A percentile compares a stretch with the other conserved stretches of the same genome.
These are phyloP conservation scores for Cryptococcus sp. DNA, from an alignment of 1,284 basidiomycete genomes.

Conservation along the genomic window DNA sequence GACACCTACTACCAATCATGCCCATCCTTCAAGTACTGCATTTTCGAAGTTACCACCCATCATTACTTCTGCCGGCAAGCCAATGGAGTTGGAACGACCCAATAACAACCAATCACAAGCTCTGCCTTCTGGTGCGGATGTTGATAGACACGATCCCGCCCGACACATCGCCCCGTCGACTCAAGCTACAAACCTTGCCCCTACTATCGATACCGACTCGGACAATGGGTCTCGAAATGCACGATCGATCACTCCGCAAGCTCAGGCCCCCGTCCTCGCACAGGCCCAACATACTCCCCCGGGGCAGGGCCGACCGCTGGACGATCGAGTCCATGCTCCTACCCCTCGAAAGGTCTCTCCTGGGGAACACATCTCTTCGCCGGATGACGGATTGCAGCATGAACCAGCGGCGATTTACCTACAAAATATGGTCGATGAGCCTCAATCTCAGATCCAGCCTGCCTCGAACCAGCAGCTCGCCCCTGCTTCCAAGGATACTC, in stretches of 20 bases:
- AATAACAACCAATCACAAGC: no score
- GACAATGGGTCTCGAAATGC: no score
- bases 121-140: no score
- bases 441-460: not conserved
- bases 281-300: not conserved
- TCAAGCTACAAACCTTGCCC: no score
- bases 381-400: slow-evolving; percentile 20
- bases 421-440: slow-evolving; percentile 46
- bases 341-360: slow-evolving; percentile 27
- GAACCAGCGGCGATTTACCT: slow-evolving; percentile 44
- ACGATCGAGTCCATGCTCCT: slow-evolving; percentile 17
- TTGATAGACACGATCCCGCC: no score
- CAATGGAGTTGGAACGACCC: no score
- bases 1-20: slow-evolving; percentile 10
- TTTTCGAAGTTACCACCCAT: not conserved
- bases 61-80: not conserved
- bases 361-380: slow-evolving; percentile 9
- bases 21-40: not conserved
- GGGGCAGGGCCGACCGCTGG: no score
- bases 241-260: no score
- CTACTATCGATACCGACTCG: no score
- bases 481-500: slow-evolving; percentile 4
- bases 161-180: no score
- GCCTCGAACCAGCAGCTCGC: not conserved
- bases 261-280: no score